phyloP scores from a whole-genome alignment of 1,284 basidiomycete genomes.

The Flammula alnicola region DNA sequence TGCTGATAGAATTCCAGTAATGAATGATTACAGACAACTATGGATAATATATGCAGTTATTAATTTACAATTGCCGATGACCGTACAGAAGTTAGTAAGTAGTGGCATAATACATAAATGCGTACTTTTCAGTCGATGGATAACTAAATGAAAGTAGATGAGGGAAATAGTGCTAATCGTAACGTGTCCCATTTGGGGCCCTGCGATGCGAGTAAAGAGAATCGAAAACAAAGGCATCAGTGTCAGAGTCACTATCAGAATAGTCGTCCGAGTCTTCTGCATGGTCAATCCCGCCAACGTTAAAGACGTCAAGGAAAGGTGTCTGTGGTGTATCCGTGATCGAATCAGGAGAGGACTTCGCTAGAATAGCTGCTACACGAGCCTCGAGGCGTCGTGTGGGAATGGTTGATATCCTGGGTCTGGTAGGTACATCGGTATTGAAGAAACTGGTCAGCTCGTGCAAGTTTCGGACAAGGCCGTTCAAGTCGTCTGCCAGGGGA shows the following conservation, averaged over 20 bases:
- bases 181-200: slow-evolving; percentile 45
- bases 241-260: slow-evolving; percentile 62
- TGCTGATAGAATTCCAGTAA: slow-evolving; percentile 50
- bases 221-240: slow-evolving; percentile 74
- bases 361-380: slow-evolving; percentile 77
- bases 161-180: slow-evolving; percentile 32
- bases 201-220: slow-evolving; percentile 46
- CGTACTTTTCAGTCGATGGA: slow-evolving; percentile 17
- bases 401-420: slow-evolving; percentile 25
- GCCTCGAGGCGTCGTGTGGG: slow-evolving; percentile 72
- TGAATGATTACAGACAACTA: slow-evolving; percentile 18
- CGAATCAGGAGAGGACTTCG: slow-evolving; percentile 65
- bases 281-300: slow-evolving; percentile 51
- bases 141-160: slow-evolving; percentile 19
- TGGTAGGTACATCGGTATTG: slow-evolving; percentile 53
- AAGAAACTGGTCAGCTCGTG: slow-evolving; percentile 89
- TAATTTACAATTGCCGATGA: slow-evolving; percentile 24
- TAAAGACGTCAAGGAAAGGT: slow-evolving; percentile 79
- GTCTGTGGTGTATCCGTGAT: slow-evolving; percentile 66
- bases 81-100: slow-evolving; percentile 11
- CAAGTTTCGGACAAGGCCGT: slow-evolving; percentile 84
- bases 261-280: slow-evolving; percentile 55
- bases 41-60: slow-evolving; percentile 19
- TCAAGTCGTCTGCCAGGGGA: slow-evolving; percentile 74
- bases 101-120: slow-evolving; percentile 18